Evolutionary conservation across 495 filamentous ascomycete genomes (phyloP), one percentile per base, ranked within the genome.

Genomic region (Acidiella bohemica): DNA sequence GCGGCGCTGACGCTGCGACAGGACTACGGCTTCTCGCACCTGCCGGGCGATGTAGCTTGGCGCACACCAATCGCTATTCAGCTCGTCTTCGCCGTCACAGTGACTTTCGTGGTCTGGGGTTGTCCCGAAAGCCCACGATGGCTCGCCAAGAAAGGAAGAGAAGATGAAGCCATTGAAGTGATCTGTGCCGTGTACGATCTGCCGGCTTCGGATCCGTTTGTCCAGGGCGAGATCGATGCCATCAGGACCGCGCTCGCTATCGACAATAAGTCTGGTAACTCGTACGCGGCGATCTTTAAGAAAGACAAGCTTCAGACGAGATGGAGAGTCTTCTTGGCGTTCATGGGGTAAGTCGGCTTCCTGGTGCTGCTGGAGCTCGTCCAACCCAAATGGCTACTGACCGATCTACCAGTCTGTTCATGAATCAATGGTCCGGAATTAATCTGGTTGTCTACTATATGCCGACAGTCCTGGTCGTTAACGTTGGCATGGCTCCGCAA

Each of bases 261-360:
- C 6, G 67, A 73, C 37, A 53, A 44, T 8, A 57, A 59, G 14
- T 57, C 60, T 22, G 67, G 63, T 5, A 51, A 57, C 45, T 65
- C 67, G 47, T 65, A 58, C 57, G 54, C 49, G 0, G 58, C 65
- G 36, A 43, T 70, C 12, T 60, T 76, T 23, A 62, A 63, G 48
- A 54, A 58, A 33, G 67, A 73, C 32, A 60, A 64, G 38, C 53
- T 69, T 19, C 61, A 70, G 47, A 69, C 72, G 17, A 56, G 69
- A 28, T 44, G 61, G 36, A 58, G 70, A 23, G 65, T 70, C 23
- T 36, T 67, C 28, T 61, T 76, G 9, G 68, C 70, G 1, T 67
- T 49, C 28, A 51, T 51, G 13, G 53, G 50, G 42, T 27, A 36
- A 36, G 25, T 27, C 25, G 25, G 7, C 25, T 7, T 7, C 33